Conservation (phyloP, 2,329 filamentous ascomycete species). For the Akanthomyces lecanii region DNA sequence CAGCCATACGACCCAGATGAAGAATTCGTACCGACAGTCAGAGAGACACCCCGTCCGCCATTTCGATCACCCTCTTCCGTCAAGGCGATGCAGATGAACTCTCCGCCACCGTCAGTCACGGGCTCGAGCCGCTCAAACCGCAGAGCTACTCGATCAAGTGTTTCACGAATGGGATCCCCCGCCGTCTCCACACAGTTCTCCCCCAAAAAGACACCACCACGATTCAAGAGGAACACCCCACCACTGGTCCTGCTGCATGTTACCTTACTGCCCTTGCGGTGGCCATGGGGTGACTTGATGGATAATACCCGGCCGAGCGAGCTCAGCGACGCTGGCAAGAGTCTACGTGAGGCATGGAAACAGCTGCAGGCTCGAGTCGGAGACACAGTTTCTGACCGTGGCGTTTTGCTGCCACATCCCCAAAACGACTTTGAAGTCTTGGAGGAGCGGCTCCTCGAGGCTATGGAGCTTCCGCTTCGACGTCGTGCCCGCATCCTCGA, state of each 20-base stretch:
- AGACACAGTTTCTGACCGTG: constrained; percentile 69
- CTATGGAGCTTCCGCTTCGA: constrained; percentile 63
- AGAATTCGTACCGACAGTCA: constrained; percentile 50
- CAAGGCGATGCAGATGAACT: constrained; percentile 68
- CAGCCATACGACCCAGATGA: constrained; percentile 44
- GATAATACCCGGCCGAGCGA: constrained; percentile 38
- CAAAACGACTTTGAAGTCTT: constrained; percentile 76
- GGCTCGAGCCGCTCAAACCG: constrained; percentile 54
- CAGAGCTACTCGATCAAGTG: constrained; percentile 41
- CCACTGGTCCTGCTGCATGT: constrained; percentile 76
- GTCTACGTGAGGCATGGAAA: constrained; percentile 59
- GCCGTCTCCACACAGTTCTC: constrained; percentile 48
- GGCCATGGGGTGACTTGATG: constrained; percentile 58
- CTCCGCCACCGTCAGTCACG: constrained; percentile 54
- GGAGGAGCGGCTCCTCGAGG: constrained; percentile 72
- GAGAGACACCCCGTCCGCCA: constrained; percentile 56
- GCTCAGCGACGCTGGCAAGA: constrained; percentile 44
- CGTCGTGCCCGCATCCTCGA: constrained; percentile 65
- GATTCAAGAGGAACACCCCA: constrained; percentile 53
- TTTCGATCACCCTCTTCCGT: constrained; percentile 69
- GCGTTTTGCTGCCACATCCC: constrained; percentile 72
- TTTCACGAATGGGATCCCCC: constrained; percentile 56
- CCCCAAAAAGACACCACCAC: constrained; percentile 54
- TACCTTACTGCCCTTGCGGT: constrained; percentile 66
- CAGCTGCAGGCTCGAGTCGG: constrained; percentile 65